Base-by-base conservation (phyloP, 192 early-diverging fungal genomes). In the Coemansia sp. region DNA sequence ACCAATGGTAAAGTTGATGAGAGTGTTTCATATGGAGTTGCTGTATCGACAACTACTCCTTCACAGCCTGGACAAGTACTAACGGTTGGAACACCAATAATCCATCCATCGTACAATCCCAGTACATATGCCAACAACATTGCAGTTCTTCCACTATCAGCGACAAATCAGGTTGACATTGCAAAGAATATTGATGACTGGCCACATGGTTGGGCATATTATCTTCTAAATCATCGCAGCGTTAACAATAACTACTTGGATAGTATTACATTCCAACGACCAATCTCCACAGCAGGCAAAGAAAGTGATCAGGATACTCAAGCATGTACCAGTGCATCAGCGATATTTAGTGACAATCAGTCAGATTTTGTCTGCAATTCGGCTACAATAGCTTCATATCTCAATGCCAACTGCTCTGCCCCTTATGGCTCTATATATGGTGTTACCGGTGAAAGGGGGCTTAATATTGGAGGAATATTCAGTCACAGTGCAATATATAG, bases 71-170 rank as follows among this genome's bases (percentile, higher is more conserved):
- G 48, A 30, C 3, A 43, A 60, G 26, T 26, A 52, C 13, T 35
- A 8, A 9, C n/a, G 0, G 20, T 65, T 2, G 57, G 60, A 45
- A 56, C 26, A 3, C 45, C 66, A 7, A 21, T 63, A n/a, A 55
- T 56, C 8, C 63, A 75, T n/a, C 63, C 67, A 6, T n/a, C 8
- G 23, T 65, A 65, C 30, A 52, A 65, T 34, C 48, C 34, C 2
- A 8, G 18, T 0, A 58, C 63, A 7, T 65, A 56, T 58, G 63
- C 63, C 20, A 65, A 65, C 40, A 65, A 65, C 13, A 65, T 65
- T 65, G 63, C 63, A 0, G 52, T 53, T 52, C 52, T 65, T 26
- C 48, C 23, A 6, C 26, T 20, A 20, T 58, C 51, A 18, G 13
- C 20, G n/a, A 58, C 25, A 16, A 52, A 0, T 7, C 2, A 18